Base-by-base conservation (phyloP, 1,284 basidiomycete species). In the Boletus coffeatus region DNA sequence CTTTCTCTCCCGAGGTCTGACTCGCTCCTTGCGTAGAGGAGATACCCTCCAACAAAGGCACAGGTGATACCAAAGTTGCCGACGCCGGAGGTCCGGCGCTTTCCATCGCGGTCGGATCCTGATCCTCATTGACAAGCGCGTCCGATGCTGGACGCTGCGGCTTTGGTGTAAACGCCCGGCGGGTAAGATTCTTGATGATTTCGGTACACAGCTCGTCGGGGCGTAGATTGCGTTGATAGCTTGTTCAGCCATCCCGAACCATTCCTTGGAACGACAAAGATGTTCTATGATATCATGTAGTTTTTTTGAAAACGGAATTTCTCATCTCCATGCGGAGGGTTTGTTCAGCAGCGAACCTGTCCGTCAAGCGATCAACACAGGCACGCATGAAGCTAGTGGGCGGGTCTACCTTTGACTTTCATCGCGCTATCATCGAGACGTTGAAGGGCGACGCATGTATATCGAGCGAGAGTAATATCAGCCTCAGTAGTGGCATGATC, bases 181-280 rank as follows among this genome's bases (percentile, higher is more conserved):
- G 71, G 0, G 94, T 91, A 57, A 98, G 81, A 65, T 87, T 87
- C 78, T 89, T 93, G 73, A 98, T 88, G 63, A 99, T 81, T 1
- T 83, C 83, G 61, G 89, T 85, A 74, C 94, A 96, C 36, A 98
- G 79, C 1, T 83, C 76, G 72, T 98, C 96, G 0, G 96, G 97
- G 70, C 87, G 71, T 98, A 99, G 62, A 98, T 91, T 0, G 96
- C 95, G 73, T 99, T 98, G 76, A 99, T 89, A 4, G 91, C 93
- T 75, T 99, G 94, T 74, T 99, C 96, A 0, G 97, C 94, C 78
- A 98, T 87, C 11, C 90, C 89, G 72, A 99, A 98, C 94, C 95
- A 97, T 64, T 96, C 93, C 68, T 88, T 92, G n/a, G 88, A 90
- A 43, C 86, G 82, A 61, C 87, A 90, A 0, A 92, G 89, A 57